Evolutionary conservation across 2,329 filamentous ascomycete species (phyloP).

Genomic region (Colletotrichum gloeosporioides): DNA sequence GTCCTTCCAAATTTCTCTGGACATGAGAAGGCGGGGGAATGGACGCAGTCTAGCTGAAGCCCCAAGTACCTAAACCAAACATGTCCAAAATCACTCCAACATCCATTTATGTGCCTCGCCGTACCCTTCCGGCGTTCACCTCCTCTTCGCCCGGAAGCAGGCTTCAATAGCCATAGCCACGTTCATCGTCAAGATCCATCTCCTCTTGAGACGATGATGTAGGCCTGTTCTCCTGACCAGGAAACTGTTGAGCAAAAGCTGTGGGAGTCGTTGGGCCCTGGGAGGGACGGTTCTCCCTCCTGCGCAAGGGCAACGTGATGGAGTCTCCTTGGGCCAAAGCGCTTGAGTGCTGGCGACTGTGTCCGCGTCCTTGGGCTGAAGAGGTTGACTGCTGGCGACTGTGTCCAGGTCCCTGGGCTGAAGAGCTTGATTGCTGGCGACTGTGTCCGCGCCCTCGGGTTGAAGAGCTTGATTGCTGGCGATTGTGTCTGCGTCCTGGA

Average conservation of each 20-base stretch:
- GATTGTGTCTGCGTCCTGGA: too few species aligned
- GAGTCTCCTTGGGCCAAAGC: not conserved
- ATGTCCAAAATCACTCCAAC: not conserved
- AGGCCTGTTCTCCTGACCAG: rapidly evolving
- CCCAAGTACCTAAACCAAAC: not conserved
- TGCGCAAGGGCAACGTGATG: not conserved
- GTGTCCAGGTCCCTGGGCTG: too few species aligned
- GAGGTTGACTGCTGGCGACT: too few species aligned
- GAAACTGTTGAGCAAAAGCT: not conserved
- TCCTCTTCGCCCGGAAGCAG: not conserved
- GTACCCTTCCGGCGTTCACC: rapidly evolving
- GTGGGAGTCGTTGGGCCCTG: not conserved
- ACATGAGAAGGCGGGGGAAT: not conserved
- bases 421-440: too few species aligned
- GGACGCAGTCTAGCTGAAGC: not conserved
- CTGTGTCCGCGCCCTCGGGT: too few species aligned
- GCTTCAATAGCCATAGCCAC: not conserved
- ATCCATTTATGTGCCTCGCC: not conserved
- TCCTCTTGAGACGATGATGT: not conserved
- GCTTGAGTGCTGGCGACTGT: not conserved
- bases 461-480: too few species aligned
- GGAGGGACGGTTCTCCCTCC: not conserved
- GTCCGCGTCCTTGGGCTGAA: not conserved
- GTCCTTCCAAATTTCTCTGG: not conserved
- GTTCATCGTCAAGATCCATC: rapidly evolving